Conservation (phyloP, 1,284 basidiomycete genomes). For the Malassezia yamatoensis region DNA sequence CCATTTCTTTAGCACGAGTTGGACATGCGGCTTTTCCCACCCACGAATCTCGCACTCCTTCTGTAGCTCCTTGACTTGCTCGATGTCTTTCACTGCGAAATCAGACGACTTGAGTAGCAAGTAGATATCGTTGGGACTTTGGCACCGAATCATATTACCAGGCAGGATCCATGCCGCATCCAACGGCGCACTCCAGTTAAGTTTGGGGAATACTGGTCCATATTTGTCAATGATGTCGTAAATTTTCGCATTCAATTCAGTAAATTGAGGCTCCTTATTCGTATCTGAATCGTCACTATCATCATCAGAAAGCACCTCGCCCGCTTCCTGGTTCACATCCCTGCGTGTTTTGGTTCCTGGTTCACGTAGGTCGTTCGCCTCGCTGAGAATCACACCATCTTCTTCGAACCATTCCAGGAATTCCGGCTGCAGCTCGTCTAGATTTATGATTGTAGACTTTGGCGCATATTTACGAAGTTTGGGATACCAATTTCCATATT, state of each 20-base stretch:
- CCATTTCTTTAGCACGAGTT: conserved; percentile 87
- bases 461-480: conserved; percentile 62
- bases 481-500: conserved; percentile 81
- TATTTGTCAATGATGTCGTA: conserved; percentile 61
- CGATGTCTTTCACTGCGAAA: conserved; percentile 72
- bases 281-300: conserved; percentile 51
- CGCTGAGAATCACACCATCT: conserved; percentile 70
- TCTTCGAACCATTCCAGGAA: conserved; percentile 66
- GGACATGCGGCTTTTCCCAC: conserved; percentile 3
- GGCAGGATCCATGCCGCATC: conserved; percentile 88
- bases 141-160: conserved; percentile 74
- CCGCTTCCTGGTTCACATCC: conserved; percentile 52
- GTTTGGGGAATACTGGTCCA: conserved; percentile 74
- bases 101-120: conserved; percentile 85
- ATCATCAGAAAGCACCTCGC: conserved; percentile 48
- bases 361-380: conserved; percentile 59
- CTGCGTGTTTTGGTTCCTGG: not conserved
- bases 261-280: conserved; percentile 15
- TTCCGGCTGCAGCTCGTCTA: conserved; percentile 54
- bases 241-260: conserved; percentile 64
- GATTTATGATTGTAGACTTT: conserved; percentile 66
- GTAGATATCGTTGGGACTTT: conserved; percentile 78
- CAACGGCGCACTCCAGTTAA: conserved; percentile 41
- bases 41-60: conserved; percentile 1
- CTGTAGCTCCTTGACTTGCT: conserved; percentile 47